These are phyloP conservation scores for Senna tora DNA, from an alignment of 306 rosid species.

Conservation along the genomic window DNA sequence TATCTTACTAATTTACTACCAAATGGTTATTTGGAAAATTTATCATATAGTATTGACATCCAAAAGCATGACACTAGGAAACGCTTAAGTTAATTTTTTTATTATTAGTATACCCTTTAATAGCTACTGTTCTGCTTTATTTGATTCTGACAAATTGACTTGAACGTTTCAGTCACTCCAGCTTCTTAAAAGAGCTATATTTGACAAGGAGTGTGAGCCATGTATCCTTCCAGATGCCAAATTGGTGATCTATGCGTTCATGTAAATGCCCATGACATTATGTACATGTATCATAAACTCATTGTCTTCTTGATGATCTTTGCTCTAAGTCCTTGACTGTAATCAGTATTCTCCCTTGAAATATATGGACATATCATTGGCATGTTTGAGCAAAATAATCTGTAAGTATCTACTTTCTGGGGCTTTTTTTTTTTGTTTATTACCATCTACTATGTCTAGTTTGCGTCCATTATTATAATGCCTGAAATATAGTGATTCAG, in stretches of 20 bases:
- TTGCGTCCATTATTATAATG: conserved; percentile 30
- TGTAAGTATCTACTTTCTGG: conserved; percentile 57
- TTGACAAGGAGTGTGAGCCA: conserved; percentile 79
- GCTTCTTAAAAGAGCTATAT: conserved; percentile 79
- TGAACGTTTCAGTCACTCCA: conserved; percentile 82
- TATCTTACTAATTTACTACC: no score
- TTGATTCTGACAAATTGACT: conserved; percentile 32
- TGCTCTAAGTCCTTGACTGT: conserved; percentile 59
- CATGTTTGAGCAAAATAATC: conserved; percentile 97
- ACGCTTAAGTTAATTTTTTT: neutral
- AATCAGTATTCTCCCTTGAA: conserved; percentile 87
- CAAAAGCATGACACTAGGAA: neutral
- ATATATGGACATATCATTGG: conserved; percentile 91
- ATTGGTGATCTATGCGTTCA: conserved; percentile 37
- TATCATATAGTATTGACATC: neutral
- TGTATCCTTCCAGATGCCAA: conserved; percentile 70
- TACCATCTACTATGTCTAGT: conserved; percentile 29
- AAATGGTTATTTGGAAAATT: neutral
- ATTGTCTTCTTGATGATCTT: conserved; percentile 25
- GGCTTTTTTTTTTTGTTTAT: conserved; percentile 19
- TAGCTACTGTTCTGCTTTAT: conserved; percentile 31
- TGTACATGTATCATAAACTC: conserved; percentile 7
- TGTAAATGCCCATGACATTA: conserved; percentile 27
- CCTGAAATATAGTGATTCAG: conserved; percentile 20
- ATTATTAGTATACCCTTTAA: neutral